Conservation (phyloP, 2,329 filamentous ascomycete genomes). For the Penicillium italicum region DNA sequence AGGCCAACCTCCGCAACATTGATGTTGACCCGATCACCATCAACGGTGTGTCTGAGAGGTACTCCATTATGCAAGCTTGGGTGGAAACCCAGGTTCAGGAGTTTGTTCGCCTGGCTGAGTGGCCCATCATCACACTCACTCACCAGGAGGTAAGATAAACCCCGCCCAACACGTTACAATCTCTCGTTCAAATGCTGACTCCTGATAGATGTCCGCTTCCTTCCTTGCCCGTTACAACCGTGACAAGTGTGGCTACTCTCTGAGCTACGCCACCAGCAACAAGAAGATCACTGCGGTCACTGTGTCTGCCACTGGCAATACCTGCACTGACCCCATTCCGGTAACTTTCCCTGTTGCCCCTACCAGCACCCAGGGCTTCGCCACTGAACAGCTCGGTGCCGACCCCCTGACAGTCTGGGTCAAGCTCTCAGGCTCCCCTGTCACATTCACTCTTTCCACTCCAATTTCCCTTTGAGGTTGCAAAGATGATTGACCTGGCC, state of each 20-base stretch:
- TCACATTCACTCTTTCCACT: slow-evolving; percentile 44
- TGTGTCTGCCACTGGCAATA: slow-evolving; percentile 49
- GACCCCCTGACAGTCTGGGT: slow-evolving; percentile 54
- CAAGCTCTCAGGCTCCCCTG: slow-evolving; percentile 43
- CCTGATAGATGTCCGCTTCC: slow-evolving; percentile 40
- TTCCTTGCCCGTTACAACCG: slow-evolving; percentile 55
- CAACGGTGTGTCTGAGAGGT: slow-evolving; percentile 46
- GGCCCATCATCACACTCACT: slow-evolving; percentile 55
- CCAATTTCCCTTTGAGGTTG: slow-evolving; percentile 32
- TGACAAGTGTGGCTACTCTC: slow-evolving; percentile 51
- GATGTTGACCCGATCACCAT: slow-evolving; percentile 49
- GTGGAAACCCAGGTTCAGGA: slow-evolving; percentile 54
- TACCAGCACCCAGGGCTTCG: slow-evolving; percentile 44
- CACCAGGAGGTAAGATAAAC: slow-evolving; percentile 49
- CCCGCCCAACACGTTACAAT: not conserved
- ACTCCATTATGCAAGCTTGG: slow-evolving; percentile 57
- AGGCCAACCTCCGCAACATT: slow-evolving; percentile 56
- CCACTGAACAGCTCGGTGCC: slow-evolving; percentile 53
- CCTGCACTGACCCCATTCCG: slow-evolving; percentile 51
- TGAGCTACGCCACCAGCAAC: slow-evolving; percentile 46
- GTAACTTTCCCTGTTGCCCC: slow-evolving; percentile 52
- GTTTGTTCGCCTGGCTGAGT: slow-evolving; percentile 51
- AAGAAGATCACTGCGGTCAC: slow-evolving; percentile 51
- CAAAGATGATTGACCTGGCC: not conserved
- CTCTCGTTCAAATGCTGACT: not conserved